Conservation (phyloP, 257 asterid genomes). For the Lavandula angustifolia region DNA sequence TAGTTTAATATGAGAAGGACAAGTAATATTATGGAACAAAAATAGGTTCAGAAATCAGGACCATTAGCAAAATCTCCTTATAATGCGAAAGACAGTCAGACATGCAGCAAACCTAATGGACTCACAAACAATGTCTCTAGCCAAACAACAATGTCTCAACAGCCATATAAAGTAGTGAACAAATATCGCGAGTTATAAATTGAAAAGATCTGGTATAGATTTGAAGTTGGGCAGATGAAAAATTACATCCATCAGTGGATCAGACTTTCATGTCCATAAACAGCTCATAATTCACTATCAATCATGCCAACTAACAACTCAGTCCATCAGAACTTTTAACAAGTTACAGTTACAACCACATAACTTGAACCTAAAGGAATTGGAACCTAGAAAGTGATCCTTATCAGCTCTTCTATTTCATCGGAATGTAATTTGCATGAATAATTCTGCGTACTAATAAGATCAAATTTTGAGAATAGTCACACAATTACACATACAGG, state of each 20-base stretch:
- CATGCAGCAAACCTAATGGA: too few relatives aligned
- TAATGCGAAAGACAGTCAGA: too few relatives aligned
- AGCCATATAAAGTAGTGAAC: not conserved
- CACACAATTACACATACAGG: not conserved
- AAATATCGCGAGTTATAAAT: not conserved
- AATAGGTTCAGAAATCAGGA: constrained; percentile 7
- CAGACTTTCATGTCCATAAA: not conserved
- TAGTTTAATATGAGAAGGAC: not conserved
- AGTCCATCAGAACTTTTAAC: not conserved
- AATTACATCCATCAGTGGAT: not conserved
- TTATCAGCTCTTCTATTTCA: constrained; percentile 18
- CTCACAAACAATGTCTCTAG: too few relatives aligned
- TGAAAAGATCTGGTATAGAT: not conserved
- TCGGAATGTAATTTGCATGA: not conserved
- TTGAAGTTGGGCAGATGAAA: not conserved
- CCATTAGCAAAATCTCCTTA: not conserved
- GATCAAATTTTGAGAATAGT: not conserved
- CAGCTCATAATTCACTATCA: constrained; percentile 12
- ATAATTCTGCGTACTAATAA: constrained; percentile 2
- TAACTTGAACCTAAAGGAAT: not conserved
- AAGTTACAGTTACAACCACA: constrained; percentile 9
- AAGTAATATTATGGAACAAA: constrained; percentile 13
- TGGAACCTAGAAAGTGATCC: constrained; percentile 5
- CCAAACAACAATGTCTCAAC: too few relatives aligned
- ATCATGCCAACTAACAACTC: constrained; percentile 15